Conservation (phyloP, 495 filamentous ascomycete genomes). For the Penicillium turbatum region DNA sequence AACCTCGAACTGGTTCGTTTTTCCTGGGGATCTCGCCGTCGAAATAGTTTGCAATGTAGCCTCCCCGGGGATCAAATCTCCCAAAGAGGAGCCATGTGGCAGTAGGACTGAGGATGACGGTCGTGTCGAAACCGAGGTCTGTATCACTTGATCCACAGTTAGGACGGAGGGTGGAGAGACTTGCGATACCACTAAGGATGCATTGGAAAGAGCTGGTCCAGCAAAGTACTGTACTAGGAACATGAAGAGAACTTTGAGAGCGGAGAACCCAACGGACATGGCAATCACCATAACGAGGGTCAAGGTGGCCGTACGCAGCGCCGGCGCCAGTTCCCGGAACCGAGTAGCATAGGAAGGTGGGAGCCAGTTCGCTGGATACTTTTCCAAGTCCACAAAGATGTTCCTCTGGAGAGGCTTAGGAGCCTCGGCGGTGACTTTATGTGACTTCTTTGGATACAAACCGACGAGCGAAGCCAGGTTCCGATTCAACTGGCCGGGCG, state of each 20-base stretch:
- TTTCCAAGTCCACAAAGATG: constrained; percentile 21
- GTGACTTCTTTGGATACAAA: constrained; percentile 33
- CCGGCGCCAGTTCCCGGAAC: constrained; percentile 35
- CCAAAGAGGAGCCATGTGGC: constrained; percentile 9
- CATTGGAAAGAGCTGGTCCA: constrained; percentile 23
- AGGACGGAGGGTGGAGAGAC: constrained; percentile 17
- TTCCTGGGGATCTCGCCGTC: constrained; percentile 7
- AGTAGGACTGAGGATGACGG: constrained; percentile 17
- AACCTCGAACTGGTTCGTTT: constrained; percentile 50
- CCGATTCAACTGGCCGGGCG: constrained; percentile 67
- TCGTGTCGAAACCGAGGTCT: constrained; percentile 28
- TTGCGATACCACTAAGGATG: constrained; percentile 10
- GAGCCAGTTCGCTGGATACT: constrained; percentile 29
- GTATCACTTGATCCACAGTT: constrained; percentile 15
- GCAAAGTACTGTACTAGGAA: constrained; percentile 27
- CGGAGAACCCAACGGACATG: constrained; percentile 35
- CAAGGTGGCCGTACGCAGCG: constrained; percentile 39
- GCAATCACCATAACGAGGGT: constrained; percentile 37
- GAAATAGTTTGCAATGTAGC: constrained; percentile 18
- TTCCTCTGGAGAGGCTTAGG: constrained; percentile 10
- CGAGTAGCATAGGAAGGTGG: constrained; percentile 27
- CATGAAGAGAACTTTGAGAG: constrained; percentile 21
- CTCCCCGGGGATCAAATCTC: constrained; percentile 17
- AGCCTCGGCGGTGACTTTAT: constrained; percentile 22
- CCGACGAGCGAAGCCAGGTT: constrained; percentile 66